These are phyloP conservation scores for Lactuca saligna DNA, from an alignment of 129 eudicot genomes.

Conservation along the genomic window DNA sequence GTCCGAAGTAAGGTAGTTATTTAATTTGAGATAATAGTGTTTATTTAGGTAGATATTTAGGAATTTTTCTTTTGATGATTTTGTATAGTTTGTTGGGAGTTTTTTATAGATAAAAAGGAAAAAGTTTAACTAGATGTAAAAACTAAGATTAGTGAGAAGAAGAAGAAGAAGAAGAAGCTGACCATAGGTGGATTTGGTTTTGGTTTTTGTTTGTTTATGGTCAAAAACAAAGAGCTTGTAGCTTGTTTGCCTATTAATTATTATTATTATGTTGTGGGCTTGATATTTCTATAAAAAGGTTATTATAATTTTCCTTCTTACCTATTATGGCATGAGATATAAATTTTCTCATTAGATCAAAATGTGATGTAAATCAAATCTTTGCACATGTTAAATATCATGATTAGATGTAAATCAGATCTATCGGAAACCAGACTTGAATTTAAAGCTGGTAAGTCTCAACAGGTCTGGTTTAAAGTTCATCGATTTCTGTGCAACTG, in stretches of 20 bases:
- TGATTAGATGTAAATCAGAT: too few relatives aligned
- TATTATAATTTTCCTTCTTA: too few relatives aligned
- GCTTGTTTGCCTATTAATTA: constrained; percentile 26
- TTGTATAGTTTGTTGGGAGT: constrained; percentile 66
- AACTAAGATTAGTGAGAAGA: constrained; percentile 29
- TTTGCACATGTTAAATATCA: too few relatives aligned
- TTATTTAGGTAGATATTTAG: constrained; percentile 44
- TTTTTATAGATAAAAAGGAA: constrained; percentile 16
- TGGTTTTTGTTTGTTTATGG: constrained; percentile 33
- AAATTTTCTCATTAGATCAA: too few relatives aligned
- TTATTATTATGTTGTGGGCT: constrained; percentile 28
- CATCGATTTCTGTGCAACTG: too few relatives aligned
- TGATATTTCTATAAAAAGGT: not conserved
- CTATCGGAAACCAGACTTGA: too few relatives aligned
- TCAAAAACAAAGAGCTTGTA: constrained; percentile 22
- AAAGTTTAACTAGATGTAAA: constrained; percentile 31
- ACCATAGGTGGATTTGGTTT: constrained; percentile 35
- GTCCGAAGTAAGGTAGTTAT: constrained; percentile 49
- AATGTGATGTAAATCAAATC: too few relatives aligned
- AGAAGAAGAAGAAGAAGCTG: constrained; percentile 27
- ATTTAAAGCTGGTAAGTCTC: too few relatives aligned
- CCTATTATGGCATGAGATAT: too few relatives aligned
- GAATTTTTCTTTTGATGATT: constrained; percentile 31
- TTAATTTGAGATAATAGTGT: constrained; percentile 10
- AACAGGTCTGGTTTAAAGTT: too few relatives aligned